Evolutionary conservation across 1,284 basidiomycete species (phyloP).

Genomic region (Pisolithus thermaeus): DNA sequence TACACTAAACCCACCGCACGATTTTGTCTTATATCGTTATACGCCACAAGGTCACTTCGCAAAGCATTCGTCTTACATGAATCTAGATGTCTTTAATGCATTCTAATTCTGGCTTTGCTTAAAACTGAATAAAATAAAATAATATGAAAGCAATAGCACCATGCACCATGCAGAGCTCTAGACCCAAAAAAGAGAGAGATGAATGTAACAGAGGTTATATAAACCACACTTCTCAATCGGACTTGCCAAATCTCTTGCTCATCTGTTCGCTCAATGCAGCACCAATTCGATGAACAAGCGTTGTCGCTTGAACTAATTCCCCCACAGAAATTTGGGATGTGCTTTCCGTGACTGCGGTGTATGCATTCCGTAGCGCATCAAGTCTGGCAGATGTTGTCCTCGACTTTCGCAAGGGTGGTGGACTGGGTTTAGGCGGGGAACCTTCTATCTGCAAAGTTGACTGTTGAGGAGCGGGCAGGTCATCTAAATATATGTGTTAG

Average conservation of each 20-base stretch:
- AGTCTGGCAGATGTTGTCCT: conserved; percentile 30
- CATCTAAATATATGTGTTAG: conserved; percentile 8
- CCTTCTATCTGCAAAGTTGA: conserved; percentile 7
- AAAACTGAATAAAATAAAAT: background rate
- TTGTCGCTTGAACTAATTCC: conserved; percentile 34
- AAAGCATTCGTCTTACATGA: background rate
- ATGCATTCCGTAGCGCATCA: conserved; percentile 30
- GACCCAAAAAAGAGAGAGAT: background rate
- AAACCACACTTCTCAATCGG: background rate
- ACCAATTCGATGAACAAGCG: conserved; percentile 33
- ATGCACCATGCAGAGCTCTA: background rate
- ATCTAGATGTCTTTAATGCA: background rate
- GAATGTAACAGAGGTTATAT: too few species aligned
- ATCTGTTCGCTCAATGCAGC: conserved; percentile 33
- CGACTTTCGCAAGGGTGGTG: conserved; percentile 20
- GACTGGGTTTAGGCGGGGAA: conserved; percentile 9
- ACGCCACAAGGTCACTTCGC: background rate
- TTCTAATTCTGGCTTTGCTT: background rate
- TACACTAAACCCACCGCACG: background rate
- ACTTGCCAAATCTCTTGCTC: conserved; percentile 23
- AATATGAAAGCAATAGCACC: background rate
- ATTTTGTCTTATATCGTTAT: background rate
- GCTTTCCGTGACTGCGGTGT: conserved; percentile 27
- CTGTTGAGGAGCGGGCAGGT: background rate
- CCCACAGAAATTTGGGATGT: conserved; percentile 35